Evolutionary conservation across 176 grass and related monocot species (phyloP).

Genomic region (Lolium perenne): DNA sequence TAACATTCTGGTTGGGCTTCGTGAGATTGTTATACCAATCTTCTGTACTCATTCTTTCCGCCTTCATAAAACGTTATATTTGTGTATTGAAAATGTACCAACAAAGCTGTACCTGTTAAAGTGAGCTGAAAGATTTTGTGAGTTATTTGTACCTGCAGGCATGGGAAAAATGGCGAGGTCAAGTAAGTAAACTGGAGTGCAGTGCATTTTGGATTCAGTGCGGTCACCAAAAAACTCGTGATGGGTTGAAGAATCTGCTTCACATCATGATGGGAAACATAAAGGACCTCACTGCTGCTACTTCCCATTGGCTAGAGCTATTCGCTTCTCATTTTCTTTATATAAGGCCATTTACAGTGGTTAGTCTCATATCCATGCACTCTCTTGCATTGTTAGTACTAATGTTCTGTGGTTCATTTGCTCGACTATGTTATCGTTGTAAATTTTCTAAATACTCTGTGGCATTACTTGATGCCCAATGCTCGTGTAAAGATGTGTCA

Average conservation of each 20-base stretch:
- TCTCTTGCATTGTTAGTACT: slow-evolving; percentile 22
- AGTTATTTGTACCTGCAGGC: slow-evolving; percentile 59
- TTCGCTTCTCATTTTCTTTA: slow-evolving; percentile 93
- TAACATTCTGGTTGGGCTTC: slow-evolving; percentile 4
- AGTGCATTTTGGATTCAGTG: slow-evolving; percentile 98
- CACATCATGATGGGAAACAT: slow-evolving; percentile 94
- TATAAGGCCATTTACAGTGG: slow-evolving; percentile 85
- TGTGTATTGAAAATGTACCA: background rate
- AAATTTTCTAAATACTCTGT: slow-evolving; percentile 13
- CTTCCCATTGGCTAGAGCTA: slow-evolving; percentile 94
- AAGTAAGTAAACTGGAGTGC: slow-evolving; percentile 80
- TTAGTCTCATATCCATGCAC: slow-evolving; percentile 43
- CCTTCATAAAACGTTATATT: background rate
- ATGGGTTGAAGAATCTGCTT: slow-evolving; percentile 92
- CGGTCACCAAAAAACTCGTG: slow-evolving; percentile 75
- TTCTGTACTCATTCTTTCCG: background rate
- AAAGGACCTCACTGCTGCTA: slow-evolving; percentile 67
- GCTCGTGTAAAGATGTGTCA: slow-evolving; percentile 1
- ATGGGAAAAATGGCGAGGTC: slow-evolving; percentile 91
- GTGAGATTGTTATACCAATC: background rate
- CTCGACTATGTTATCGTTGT: slow-evolving; percentile 11
- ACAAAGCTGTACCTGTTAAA: slow-evolving; percentile 24
- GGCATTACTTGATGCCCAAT: slow-evolving; percentile 18
- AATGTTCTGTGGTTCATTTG: slow-evolving; percentile 38
- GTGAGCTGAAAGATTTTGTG: slow-evolving; percentile 32